A percentile compares a stretch with the other conserved stretches of the same genome.
Conservation (phyloP, 768 basidiomycete genomes). For the Rhizopogon rudus region DNA sequence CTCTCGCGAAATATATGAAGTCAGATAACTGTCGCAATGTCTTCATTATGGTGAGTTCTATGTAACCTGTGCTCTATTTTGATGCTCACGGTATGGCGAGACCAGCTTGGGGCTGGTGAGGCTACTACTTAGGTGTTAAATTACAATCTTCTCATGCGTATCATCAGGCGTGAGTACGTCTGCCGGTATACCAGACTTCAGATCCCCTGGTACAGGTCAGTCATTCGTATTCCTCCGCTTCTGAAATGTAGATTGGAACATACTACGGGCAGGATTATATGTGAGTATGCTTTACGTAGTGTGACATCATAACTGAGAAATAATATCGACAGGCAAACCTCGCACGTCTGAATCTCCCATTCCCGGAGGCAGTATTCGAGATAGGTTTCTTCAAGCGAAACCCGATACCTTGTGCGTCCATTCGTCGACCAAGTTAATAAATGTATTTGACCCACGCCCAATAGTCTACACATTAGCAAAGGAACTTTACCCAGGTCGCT, state of each 20-base stretch:
- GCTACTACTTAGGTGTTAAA: not conserved
- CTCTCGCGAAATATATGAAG: constrained; percentile 63
- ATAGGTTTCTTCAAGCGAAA: constrained; percentile 79
- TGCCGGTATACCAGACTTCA: constrained; percentile 87
- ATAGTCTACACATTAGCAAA: constrained; percentile 87
- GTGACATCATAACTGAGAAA: not conserved
- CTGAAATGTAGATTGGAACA: not conserved
- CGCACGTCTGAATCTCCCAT: constrained; percentile 72
- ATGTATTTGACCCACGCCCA: not conserved
- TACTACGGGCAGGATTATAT: constrained; percentile 17
- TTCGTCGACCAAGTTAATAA: not conserved
- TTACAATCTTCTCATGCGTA: not conserved
- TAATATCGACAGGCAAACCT: constrained; percentile 56
- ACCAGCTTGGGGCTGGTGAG: constrained; percentile 66
- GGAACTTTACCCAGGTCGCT: constrained; percentile 89
- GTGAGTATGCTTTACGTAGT: constrained; percentile 11
- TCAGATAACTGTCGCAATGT: constrained; percentile 64
- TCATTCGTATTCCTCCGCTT: not conserved
- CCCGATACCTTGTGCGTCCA: constrained; percentile 67
- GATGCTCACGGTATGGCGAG: not conserved
- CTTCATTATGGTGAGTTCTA: constrained; percentile 58
- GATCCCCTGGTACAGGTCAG: constrained; percentile 79
- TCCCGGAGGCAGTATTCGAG: constrained; percentile 95
- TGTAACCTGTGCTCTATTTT: not conserved
- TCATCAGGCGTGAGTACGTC: constrained; percentile 65